These are phyloP conservation scores for Globisporangium uncinulatum DNA, from an alignment of 352 stramenopile species.

Conservation along the genomic window DNA sequence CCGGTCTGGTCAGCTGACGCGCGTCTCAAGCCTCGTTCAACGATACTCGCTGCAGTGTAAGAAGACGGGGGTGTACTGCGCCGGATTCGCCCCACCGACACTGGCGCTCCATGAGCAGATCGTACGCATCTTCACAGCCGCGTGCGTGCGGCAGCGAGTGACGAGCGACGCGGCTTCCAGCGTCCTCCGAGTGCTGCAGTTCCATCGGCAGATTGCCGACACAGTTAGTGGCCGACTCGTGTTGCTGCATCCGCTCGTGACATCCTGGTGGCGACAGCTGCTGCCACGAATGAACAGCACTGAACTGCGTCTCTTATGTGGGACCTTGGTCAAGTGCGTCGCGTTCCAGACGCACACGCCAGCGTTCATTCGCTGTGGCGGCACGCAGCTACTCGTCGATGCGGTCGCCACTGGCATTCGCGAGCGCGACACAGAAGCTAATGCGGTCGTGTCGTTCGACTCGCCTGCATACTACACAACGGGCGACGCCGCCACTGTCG, in stretches of 20 bases:
- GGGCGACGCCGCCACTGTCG: background rate
- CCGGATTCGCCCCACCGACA: constrained; percentile 8
- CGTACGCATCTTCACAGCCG: constrained; percentile 11
- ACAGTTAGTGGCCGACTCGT: constrained; percentile 15
- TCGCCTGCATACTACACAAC: background rate
- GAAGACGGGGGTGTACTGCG: constrained; percentile 15
- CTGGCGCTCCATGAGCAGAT: constrained; percentile 9
- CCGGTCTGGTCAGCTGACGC: background rate
- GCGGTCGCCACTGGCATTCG: background rate
- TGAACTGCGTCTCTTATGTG: background rate
- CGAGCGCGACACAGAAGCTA: background rate
- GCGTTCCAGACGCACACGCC: constrained; percentile 3
- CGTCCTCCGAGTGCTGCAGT: background rate
- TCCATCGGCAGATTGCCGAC: constrained; percentile 11
- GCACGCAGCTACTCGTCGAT: background rate
- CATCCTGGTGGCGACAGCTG: constrained; percentile 10
- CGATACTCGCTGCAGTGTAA: constrained; percentile 7
- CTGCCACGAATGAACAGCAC: constrained; percentile 9
- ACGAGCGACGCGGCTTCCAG: background rate
- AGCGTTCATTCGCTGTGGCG: background rate
- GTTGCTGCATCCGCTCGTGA: constrained; percentile 13
- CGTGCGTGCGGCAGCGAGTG: constrained; percentile 1
- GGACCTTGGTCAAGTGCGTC: background rate
- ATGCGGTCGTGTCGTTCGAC: background rate
- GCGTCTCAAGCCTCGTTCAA: background rate